Evolutionary conservation across 140 eudicot species (phyloP).

Genomic region (Flaveria floridana): DNA sequence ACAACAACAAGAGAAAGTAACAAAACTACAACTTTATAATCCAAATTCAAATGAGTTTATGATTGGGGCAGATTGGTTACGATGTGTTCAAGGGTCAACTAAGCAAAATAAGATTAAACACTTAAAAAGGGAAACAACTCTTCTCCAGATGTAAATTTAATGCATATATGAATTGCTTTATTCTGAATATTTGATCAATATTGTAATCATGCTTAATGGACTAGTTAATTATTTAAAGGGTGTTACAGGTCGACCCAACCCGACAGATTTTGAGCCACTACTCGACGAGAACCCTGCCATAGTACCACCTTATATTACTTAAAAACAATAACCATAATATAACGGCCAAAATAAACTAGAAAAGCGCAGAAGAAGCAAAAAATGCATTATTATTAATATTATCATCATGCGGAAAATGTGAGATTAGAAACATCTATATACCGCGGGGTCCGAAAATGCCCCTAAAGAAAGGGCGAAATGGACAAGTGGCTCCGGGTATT

Average conservation of each 20-base stretch:
- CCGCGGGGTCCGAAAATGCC: constrained; percentile 74
- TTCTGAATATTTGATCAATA: neutral
- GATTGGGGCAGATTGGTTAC: neutral
- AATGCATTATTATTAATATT: neutral
- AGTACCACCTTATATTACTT: neutral
- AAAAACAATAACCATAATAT: neutral
- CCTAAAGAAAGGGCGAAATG: constrained; percentile 86
- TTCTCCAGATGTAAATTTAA: neutral
- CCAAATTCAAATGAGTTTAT: neutral
- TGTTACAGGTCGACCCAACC: neutral
- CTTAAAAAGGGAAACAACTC: neutral
- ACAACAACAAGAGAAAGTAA: neutral
- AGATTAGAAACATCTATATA: constrained; percentile 28
- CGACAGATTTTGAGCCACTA: neutral
- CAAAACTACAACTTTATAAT: neutral
- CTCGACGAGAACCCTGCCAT: neutral
- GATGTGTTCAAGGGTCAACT: neutral
- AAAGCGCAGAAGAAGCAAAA: neutral
- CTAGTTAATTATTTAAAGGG: neutral
- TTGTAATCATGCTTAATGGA: neutral
- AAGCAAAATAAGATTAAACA: neutral
- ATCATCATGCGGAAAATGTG: neutral
- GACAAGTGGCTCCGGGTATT: constrained; percentile 84
- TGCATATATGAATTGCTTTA: neutral
- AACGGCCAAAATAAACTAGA: neutral